Evolutionary conservation across 345 rosid genomes (phyloP).

Genomic region (Crucihimalaya himalaica): DNA sequence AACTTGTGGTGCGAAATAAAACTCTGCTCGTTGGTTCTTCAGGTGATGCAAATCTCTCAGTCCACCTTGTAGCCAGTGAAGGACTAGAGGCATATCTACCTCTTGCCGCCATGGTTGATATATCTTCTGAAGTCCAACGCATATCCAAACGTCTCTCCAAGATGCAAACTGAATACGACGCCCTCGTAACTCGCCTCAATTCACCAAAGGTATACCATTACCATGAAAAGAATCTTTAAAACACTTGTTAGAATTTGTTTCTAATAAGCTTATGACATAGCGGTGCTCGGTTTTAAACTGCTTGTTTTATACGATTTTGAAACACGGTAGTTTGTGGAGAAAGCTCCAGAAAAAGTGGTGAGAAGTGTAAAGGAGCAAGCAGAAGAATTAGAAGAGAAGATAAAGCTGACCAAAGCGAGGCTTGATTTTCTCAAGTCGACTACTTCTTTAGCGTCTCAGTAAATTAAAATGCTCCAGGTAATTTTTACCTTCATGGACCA

Average conservation of each 20-base stretch:
- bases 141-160: constrained; percentile 85
- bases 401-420: constrained; percentile 73
- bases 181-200: constrained; percentile 69
- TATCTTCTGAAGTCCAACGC: constrained; percentile 88
- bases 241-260: background rate
- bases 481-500: constrained; percentile 20
- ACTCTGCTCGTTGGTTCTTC: constrained; percentile 18
- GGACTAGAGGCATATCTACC: constrained; percentile 98
- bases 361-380: constrained; percentile 77
- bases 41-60: constrained; percentile 81
- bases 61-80: constrained; percentile 93
- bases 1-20: constrained; percentile 2
- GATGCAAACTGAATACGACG: constrained; percentile 84
- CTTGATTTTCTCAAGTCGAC: constrained; percentile 79
- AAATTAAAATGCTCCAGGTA: constrained; percentile 22
- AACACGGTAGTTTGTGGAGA: constrained; percentile 65
- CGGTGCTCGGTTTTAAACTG: background rate
- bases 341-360: constrained; percentile 85
- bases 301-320: background rate
- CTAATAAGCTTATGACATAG: background rate
- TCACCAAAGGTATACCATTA: constrained; percentile 62
- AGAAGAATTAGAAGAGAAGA: constrained; percentile 88
- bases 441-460: constrained; percentile 58
- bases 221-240: background rate
- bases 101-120: constrained; percentile 88